phyloP scores from a whole-genome alignment of 1,284 basidiomycete species.

The Polyporus tsugae region DNA sequence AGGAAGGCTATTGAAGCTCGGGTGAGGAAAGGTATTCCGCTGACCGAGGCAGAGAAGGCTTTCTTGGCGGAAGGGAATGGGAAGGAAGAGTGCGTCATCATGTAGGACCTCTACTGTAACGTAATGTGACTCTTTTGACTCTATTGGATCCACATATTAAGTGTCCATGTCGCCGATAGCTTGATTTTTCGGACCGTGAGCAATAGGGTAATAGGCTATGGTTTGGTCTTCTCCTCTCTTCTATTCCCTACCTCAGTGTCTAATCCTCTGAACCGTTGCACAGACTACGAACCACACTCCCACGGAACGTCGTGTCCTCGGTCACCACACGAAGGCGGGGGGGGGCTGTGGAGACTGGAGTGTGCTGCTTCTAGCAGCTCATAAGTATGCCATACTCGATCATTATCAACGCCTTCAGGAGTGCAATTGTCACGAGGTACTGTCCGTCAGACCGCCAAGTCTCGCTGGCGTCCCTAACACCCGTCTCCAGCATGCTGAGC shows the following conservation, averaged over 20 bases:
- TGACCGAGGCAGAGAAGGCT: conserved; percentile 63
- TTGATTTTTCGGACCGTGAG: neutral
- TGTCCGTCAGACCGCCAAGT: too few relatives aligned
- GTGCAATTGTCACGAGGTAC: neutral
- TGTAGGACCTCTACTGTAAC: conserved; percentile 49
- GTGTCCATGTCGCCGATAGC: neutral
- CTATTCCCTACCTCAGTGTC: neutral
- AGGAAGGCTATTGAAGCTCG: conserved; percentile 72
- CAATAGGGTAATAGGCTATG: neutral
- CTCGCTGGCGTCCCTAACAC: neutral
- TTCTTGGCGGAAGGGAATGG: conserved; percentile 59
- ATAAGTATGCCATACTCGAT: neutral
- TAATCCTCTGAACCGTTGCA: neutral
- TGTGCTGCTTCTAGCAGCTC: neutral
- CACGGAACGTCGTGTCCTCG: neutral
- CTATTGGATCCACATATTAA: neutral
- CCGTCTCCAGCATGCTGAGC: neutral
- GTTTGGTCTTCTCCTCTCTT: neutral
- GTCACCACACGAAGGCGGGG: neutral
- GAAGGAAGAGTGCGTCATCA: conserved; percentile 62
- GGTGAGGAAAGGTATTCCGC: conserved; percentile 68
- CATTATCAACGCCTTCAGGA: conserved; percentile 1
- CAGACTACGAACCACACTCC: neutral
- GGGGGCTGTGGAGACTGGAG: too few relatives aligned
- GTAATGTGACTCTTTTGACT: neutral